phyloP scores from a whole-genome alignment of 805 yeast genomes.

The Starmerella etchellsii region DNA sequence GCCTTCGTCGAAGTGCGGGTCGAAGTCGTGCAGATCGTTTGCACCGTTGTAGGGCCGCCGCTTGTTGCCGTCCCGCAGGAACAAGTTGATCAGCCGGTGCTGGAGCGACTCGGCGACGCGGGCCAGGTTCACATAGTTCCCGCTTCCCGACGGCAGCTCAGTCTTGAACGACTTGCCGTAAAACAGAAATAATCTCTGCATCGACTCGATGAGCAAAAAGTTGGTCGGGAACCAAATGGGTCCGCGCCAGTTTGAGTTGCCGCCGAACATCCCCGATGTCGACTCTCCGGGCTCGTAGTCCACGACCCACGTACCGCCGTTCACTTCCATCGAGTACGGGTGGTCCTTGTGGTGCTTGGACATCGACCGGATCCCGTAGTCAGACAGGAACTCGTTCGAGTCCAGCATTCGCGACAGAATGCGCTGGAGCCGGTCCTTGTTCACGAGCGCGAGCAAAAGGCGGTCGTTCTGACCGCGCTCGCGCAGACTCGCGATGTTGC shows the following conservation, averaged over 20 bases:
- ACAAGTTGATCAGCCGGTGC: conserved; percentile 68
- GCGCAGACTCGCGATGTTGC: conserved; percentile 78
- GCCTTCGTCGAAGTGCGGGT: conserved; percentile 59
- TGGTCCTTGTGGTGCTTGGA: conserved; percentile 75
- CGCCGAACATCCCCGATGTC: conserved; percentile 89
- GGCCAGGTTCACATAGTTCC: conserved; percentile 22
- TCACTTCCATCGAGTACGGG: conserved; percentile 74
- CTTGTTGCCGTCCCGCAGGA: conserved; percentile 42
- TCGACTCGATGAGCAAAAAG: conserved; percentile 70
- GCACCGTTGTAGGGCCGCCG: conserved; percentile 66
- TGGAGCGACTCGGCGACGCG: conserved; percentile 76
- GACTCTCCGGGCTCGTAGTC: conserved; percentile 33
- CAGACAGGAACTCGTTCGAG: conserved; percentile 72
- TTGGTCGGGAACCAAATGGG: conserved; percentile 95
- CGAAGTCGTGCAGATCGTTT: conserved; percentile 36
- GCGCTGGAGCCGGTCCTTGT: conserved; percentile 62
- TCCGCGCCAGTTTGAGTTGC: conserved; percentile 94
- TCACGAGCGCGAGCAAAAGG: conserved; percentile 63
- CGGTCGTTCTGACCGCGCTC: conserved; percentile 70
- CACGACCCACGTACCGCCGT: conserved; percentile 48
- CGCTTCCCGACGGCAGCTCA: conserved; percentile 65
- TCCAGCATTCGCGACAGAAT: conserved; percentile 72
- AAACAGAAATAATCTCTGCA: conserved; percentile 76
- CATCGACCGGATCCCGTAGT: conserved; percentile 75
- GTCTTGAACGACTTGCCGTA: conserved; percentile 77